Evolutionary conservation across 2,329 filamentous ascomycete genomes (phyloP), one percentile per base, ranked within the genome.

Genomic region (Helotiales sp.): DNA sequence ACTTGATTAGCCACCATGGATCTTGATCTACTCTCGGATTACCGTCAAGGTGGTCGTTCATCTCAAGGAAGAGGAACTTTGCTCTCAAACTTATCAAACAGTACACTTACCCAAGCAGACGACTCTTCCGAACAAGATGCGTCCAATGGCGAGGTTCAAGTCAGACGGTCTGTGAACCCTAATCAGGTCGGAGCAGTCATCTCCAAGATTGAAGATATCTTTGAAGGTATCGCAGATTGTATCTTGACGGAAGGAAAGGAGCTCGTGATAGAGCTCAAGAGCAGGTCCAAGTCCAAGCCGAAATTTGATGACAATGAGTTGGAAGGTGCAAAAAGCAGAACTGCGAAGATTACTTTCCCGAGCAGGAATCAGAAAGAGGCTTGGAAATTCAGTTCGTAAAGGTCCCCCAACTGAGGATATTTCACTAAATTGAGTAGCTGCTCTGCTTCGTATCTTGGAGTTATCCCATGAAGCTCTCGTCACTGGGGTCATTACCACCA

Each of bases 401-500:
- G 69, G 11, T 61, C 55, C 20, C n/a, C 71, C 65, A n/a, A n/a
- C 30, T 20, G 67, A 71, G 30, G 68, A 64, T 52, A 24, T 10
- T 45, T 57, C 62, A 60, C 50, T 70, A 28, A 70, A 47, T 8
- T 52, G 26, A 54, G 34, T 22, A 90, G 88, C 85, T 40, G 83
- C 84, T 5, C 73, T 89, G 6, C 78, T 91, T 32, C 81, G 84
- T 8, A 85, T 91, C 55, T 79, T 91, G 11, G 84, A 89, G 70
- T 71, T 89, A 1, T 84, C 85, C 0, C 88, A 89, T 68, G 83
- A 87, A 72, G 86, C 88, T 2, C 78, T 91, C 1, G 78, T 85
- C 0, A 81, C 83, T 0, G 86, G 84, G 1, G 82, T 79, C 8
- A 73, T 87, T 2, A 80, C 88, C 22, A 90, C 88, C 2, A 91